Evolutionary conservation across 768 basidiomycete genomes (phyloP), one percentile per base, ranked within the genome.

Genomic region (Termitomyces sp.): DNA sequence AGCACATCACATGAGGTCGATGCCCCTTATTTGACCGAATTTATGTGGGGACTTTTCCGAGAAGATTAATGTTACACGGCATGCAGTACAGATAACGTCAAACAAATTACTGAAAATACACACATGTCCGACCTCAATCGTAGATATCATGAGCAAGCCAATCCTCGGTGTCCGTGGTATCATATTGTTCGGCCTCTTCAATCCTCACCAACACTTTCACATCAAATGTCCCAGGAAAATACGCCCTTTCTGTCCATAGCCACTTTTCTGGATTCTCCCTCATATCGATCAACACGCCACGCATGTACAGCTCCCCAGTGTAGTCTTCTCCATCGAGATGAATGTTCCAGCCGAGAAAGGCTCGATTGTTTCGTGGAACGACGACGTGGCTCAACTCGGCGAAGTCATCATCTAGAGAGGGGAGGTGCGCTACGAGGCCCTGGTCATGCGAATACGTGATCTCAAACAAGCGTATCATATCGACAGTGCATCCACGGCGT

Each of bases 321-420:
- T 66, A 66, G 59, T 86, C 85, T 43, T 72, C 71, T 14, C 64
- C 68, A 57, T 82, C 77, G 50, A 86, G 69, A 20, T 71, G 63
- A 56, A 90, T 78, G 63, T 88, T 89, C 86, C 86, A 91, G 5
- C 89, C 89, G 5, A 91, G 76, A 62, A 77, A 85, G 9, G 89
- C 66, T 30, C 77, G 75, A 63, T 79, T 74, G 66, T 77, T 73
- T 20, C 61, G 67, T 58, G 46, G 46, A 60, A 43, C 64, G 59
- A 35, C 67, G 63, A 30, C 73, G 67, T 28, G 69, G 53, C 28
- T 40, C n/a, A 64, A 63, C 18, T 62, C 59, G 43, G 66, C 62
- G 50, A 66, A 68, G 9, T 70, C 65, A 32, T 75, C 74, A 6
- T 74, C 67, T 48, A 78, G 55, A 1, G 75, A 77, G n/a, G 63